Evolutionary conservation across 2,329 filamentous ascomycete species (phyloP).

Genomic region (Mycocentrospora acerina): DNA sequence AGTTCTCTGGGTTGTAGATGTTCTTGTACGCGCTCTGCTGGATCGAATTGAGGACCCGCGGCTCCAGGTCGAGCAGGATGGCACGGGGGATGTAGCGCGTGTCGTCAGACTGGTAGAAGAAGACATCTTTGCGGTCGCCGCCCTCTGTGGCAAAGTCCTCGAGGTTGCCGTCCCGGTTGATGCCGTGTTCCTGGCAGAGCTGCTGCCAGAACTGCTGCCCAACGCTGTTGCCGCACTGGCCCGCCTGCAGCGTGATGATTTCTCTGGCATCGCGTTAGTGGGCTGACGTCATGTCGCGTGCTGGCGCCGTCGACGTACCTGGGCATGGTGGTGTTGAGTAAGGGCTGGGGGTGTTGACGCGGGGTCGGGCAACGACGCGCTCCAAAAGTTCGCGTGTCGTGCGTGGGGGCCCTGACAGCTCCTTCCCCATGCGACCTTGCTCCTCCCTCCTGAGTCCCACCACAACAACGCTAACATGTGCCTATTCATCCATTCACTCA

Average conservation of each 20-base stretch:
- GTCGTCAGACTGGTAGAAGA: slow-evolving; percentile 98
- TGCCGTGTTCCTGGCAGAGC: slow-evolving; percentile 95
- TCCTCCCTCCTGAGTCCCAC: too few relatives aligned
- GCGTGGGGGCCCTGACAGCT: too few relatives aligned
- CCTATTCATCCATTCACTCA: too few relatives aligned
- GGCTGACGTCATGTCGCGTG: background rate
- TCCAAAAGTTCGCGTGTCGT: too few relatives aligned
- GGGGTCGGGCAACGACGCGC: slow-evolving; percentile 11
- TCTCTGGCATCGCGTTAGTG: slow-evolving; percentile 62
- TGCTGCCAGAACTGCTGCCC: slow-evolving; percentile 99
- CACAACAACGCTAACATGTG: too few relatives aligned
- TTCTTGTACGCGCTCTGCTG: slow-evolving; percentile 94
- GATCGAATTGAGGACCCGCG: slow-evolving; percentile 87
- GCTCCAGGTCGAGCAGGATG: slow-evolving; percentile 93
- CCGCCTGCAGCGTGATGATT: slow-evolving; percentile 98
- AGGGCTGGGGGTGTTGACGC: slow-evolving; percentile 31
- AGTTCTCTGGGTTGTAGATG: slow-evolving; percentile 99
- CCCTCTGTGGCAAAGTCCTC: slow-evolving; percentile 98
- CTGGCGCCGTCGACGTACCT: slow-evolving; percentile 27
- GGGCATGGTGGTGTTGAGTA: slow-evolving; percentile 37
- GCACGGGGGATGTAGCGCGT: slow-evolving; percentile 96
- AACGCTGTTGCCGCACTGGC: slow-evolving; percentile 99
- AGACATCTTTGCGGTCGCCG: slow-evolving; percentile 97
- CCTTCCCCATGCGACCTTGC: too few relatives aligned
- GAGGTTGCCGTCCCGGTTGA: slow-evolving; percentile 94